Evolutionary conservation across 2,329 filamentous ascomycete species (phyloP).

Genomic region (Pseudocercospora eumusae): DNA sequence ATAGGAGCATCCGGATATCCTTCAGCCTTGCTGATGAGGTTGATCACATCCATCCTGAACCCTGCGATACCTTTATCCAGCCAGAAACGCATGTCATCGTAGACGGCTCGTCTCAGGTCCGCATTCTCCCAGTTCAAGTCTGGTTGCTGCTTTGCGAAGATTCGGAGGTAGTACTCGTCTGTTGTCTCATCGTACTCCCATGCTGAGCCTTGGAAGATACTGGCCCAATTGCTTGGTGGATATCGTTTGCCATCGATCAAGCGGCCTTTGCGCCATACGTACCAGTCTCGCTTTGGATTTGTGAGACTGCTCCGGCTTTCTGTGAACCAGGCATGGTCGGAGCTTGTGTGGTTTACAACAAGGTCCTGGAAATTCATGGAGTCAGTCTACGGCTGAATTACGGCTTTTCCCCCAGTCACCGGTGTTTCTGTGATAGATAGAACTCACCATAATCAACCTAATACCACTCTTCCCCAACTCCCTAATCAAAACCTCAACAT

Average conservation of each 20-base stretch:
- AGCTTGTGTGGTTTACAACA: conserved; percentile 36
- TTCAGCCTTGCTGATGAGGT: conserved; percentile 50
- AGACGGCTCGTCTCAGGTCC: conserved; percentile 47
- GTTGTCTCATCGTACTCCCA: conserved; percentile 51
- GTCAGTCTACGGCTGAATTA: no score
- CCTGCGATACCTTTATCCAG: conserved; percentile 46
- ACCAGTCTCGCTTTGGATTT: conserved; percentile 61
- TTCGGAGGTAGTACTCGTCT: conserved; percentile 51
- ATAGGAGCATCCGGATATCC: conserved; percentile 46
- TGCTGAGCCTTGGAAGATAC: conserved; percentile 43
- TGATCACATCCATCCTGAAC: conserved; percentile 53
- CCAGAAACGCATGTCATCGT: conserved; percentile 52
- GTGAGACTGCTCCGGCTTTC: conserved; percentile 53
- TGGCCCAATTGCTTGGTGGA: conserved; percentile 60
- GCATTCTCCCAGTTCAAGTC: conserved; percentile 53
- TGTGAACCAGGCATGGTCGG: conserved; percentile 60
- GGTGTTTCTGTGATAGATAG: no score
- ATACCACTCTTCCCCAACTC: conserved; percentile 48
- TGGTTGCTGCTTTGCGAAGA: conserved; percentile 50
- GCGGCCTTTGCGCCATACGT: conserved; percentile 67
- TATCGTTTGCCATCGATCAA: conserved; percentile 55
- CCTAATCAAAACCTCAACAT: conserved; percentile 48
- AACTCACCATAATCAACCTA: conserved; percentile 47
- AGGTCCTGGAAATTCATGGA: conserved; percentile 41
- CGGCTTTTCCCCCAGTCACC: no score